These are phyloP conservation scores for Canavalia ensiformis DNA, from an alignment of 306 rosid species.

Conservation along the genomic window DNA sequence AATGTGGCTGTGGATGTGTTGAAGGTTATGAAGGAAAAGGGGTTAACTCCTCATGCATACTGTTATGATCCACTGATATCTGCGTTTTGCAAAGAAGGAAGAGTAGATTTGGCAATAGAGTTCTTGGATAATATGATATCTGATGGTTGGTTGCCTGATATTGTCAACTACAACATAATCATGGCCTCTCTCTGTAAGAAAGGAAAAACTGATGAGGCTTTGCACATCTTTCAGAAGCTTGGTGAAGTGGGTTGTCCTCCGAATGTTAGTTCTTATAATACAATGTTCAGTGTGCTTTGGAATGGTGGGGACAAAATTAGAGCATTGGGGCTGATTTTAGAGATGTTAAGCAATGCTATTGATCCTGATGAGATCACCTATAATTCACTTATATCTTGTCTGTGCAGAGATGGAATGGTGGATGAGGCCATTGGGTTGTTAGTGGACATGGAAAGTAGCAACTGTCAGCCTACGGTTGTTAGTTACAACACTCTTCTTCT, in stretches of 20 bases:
- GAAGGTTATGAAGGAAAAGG: conserved; percentile 77
- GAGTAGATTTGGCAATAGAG: conserved; percentile 69
- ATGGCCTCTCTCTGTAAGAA: conserved; percentile 74
- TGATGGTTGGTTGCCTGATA: conserved; percentile 78
- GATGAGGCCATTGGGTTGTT: conserved; percentile 80
- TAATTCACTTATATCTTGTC: conserved; percentile 73
- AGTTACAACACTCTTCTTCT: conserved; percentile 77
- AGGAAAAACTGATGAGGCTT: conserved; percentile 70
- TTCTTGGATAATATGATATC: conserved; percentile 76
- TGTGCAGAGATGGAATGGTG: conserved; percentile 92
- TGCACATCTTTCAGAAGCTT: conserved; percentile 71
- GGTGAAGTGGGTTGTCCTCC: conserved; percentile 82
- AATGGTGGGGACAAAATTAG: conserved; percentile 65
- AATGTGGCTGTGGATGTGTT: conserved; percentile 71
- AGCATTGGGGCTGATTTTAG: conserved; percentile 72
- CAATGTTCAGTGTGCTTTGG: conserved; percentile 81
- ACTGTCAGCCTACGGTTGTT: conserved; percentile 62
- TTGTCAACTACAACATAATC: conserved; percentile 77
- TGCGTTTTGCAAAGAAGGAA: conserved; percentile 75
- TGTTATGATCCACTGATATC: conserved; percentile 82
- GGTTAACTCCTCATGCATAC: conserved; percentile 75
- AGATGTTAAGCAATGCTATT: conserved; percentile 68
- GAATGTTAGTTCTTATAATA: conserved; percentile 79
- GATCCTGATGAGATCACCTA: conserved; percentile 80
- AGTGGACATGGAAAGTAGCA: conserved; percentile 70